Base-by-base conservation (phyloP, 2,329 filamentous ascomycete species). In the Penicillium sp. region DNA sequence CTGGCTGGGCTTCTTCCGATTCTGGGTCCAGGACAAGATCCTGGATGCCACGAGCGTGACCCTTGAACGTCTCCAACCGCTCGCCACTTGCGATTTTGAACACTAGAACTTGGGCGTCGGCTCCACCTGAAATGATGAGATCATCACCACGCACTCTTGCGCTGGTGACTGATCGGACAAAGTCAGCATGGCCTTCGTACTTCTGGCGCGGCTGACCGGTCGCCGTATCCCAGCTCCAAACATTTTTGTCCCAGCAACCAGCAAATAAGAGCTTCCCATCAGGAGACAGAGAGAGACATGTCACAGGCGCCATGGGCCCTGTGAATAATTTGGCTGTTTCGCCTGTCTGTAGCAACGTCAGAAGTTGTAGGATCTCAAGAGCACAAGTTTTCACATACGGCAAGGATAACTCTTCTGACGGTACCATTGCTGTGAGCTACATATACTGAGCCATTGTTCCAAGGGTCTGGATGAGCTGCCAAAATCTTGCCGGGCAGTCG, bases 211-310 rank as follows among this genome's bases (percentile, higher is more conserved):
- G 71, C 27, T 75, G 67, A 36, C 75, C 76, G 3, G 81, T 81
- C 14, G 77, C 73, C 28, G 86, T 73, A 61, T 88, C 79, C 87
- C 89, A 96, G 28, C 86, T 87, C 84, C 90, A 95, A 50, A 97
- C 80, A 16, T 82, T 80, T 73, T 95, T 95, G 72, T 99, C 92
- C 93, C 93, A 99, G 51, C 86, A 93, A 29, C 91, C 92, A 19
- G 89, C 89, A 68, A 89, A 96, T 22, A 73, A 45, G 10, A 96
- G 65, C 1, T 79, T 86, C 52, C 75, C 77, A 22, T 73, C 73
- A 3, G 75, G 67, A 12, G 82, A 84, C 30, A 89, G 75, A 13
- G 87, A 82, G 25, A 95, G 71, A 58, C 86, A 88, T 9, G 89
- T 92, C 9, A 95, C 76, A 1, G 93, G 93, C 3, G 89, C 86